These are phyloP conservation scores for Nakazawaea molendinolei DNA, from an alignment of 805 yeast genomes.

Conservation along the genomic window DNA sequence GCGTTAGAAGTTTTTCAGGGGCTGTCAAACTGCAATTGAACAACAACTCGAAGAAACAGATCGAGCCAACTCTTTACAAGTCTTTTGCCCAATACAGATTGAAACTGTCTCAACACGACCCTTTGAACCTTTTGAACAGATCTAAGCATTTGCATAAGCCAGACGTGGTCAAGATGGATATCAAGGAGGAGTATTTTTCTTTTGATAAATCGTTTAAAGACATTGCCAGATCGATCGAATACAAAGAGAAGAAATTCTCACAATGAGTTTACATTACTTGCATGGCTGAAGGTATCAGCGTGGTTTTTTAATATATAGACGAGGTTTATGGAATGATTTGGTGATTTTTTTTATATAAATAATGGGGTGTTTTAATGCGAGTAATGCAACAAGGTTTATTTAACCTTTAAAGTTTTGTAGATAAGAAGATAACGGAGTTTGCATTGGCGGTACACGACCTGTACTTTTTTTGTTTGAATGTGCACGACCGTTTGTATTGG, in stretches of 20 bases:
- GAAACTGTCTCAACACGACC: slow-evolving; percentile 9
- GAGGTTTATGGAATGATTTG: background rate
- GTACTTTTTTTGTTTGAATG: too few species aligned
- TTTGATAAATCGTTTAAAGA: slow-evolving; percentile 9
- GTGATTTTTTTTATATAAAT: too few species aligned
- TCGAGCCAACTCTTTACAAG: slow-evolving; percentile 5
- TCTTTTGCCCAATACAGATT: slow-evolving; percentile 12
- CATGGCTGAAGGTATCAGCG: background rate
- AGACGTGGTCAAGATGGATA: slow-evolving; percentile 3
- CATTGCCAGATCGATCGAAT: slow-evolving; percentile 11
- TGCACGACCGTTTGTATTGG: too few species aligned
- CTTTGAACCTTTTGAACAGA: slow-evolving; percentile 4
- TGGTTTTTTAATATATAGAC: too few species aligned
- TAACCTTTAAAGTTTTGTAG: too few species aligned
- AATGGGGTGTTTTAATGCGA: too few species aligned
- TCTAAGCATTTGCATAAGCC: background rate
- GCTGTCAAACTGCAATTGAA: too few species aligned
- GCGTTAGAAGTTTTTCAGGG: too few species aligned
- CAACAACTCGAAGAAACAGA: too few species aligned
- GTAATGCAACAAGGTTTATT: too few species aligned
- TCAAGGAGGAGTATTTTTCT: slow-evolving; percentile 7
- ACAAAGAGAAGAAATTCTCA: slow-evolving; percentile 3
- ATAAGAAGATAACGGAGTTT: too few species aligned
- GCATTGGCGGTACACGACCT: too few species aligned
- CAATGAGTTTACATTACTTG: slow-evolving; percentile 1